Evolutionary conservation across 2,329 filamentous ascomycete genomes (phyloP), one percentile per base, ranked within the genome.

Genomic region (Talaromyces sp.): DNA sequence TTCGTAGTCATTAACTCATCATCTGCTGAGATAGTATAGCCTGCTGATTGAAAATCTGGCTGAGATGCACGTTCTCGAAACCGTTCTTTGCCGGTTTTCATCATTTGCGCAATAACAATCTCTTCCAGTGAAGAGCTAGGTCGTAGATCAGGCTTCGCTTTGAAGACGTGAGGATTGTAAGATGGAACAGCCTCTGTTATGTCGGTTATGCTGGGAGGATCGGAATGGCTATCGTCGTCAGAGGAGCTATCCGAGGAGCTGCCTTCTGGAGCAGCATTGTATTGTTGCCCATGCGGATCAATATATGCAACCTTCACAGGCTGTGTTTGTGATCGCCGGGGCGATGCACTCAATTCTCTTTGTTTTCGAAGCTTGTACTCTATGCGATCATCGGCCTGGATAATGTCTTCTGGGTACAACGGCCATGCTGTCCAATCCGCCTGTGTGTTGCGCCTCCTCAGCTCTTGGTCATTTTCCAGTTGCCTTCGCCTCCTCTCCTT

Each of bases 41-140:
- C 64, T 60, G 68, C 61, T 51, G 64, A 61, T 61, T 27, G 50
- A 18, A 31, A 53, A 12, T 16, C 50, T 65, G 57, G 36, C 36
- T 30, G 71, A 72, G 75, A 78, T 57, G 75, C 72, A 44, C 81
- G 74, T 54, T 70, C 62, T 6, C 70, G 66, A 64, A 90, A 92
- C 42, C 77, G 84, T 66, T 89, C 82, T 70, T 89, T 93, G 0
- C 91, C 90, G 18, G 81, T 75, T 54, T 85, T 85, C 63, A 93
- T 69, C 31, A 91, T 85, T 1, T 83, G 72, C 0, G 89, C 91
- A 10, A 86, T 81, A 3, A 96, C 69, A 56, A 88, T 84, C 56
- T 94, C 90, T 68, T 90, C 86, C 40, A 97, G 70, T 27, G 84
- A 82, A 0, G 80, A 77, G 65, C 89, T 88, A 1, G 87, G 83